Conservation (phyloP, 73 alveolate species). For the Loxodes magnus region DNA sequence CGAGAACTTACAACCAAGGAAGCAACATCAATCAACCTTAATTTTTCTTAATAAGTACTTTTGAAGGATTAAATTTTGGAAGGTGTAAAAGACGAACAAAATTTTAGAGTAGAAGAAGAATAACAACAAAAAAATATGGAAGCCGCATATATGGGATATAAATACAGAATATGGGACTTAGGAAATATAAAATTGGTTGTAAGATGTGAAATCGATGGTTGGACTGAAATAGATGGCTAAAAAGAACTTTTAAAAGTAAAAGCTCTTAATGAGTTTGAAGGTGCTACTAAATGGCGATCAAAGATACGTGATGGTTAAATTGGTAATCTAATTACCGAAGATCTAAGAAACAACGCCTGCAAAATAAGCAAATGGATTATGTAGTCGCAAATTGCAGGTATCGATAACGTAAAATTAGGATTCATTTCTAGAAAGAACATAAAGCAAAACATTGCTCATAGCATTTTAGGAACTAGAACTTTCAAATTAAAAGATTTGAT, state of each 20-base stretch:
- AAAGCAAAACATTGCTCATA: constrained; percentile 7
- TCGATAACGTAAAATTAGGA: constrained; percentile 24
- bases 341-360: constrained; percentile 18
- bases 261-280: constrained; percentile 29
- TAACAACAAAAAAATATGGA: too few species aligned
- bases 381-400: constrained; percentile 18
- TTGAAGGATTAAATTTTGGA: constrained; percentile 16
- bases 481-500: constrained; percentile 18
- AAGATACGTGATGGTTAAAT: constrained; percentile 4
- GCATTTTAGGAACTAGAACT: constrained; percentile 14
- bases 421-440: constrained; percentile 16
- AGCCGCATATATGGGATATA: constrained; percentile 13
- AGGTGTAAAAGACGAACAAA: constrained; percentile 11
- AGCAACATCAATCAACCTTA: constrained; percentile 18
- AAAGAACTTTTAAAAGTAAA: constrained; percentile 4
- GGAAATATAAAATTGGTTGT: constrained; percentile 17
- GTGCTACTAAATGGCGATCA: constrained; percentile 17
- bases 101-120: constrained; percentile 12
- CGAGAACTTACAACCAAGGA: constrained; percentile 14
- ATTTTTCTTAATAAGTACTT: too few species aligned
- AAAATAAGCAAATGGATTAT: constrained; percentile 30
- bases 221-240: constrained; percentile 4
- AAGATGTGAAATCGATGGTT: constrained; percentile 33
- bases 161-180: constrained; percentile 8
- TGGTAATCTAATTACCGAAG: constrained; percentile 15